Base-by-base conservation (phyloP, 768 basidiomycete species). In the Xanthoconium purpureum region DNA sequence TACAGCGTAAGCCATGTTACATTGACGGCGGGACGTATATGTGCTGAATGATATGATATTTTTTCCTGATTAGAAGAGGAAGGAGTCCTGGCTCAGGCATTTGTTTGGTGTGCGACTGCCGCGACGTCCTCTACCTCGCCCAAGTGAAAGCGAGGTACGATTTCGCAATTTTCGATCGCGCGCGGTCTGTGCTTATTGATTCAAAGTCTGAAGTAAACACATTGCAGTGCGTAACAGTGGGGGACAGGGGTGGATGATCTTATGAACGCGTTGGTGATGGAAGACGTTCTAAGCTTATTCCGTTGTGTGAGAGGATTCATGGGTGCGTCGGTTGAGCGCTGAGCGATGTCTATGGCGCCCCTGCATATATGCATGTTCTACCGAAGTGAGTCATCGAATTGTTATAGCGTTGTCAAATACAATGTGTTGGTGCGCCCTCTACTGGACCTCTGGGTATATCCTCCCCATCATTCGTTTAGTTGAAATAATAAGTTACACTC, bases 11-110 rank as follows among this genome's bases (percentile, higher is more conserved):
- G 65, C 20, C 15, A 13, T 0, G 9, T 29, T 29, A 3, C 3
- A 47, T 3, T 7, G 13, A 29, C 28, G 20, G 12, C 13, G 29
- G 17, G 30, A 28, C 4, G 6, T 24, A 35, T 5, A 15, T 8
- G 3, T 30, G 6, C 5, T 52, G 0, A 53, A 18, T 12, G 5
- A 37, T 44, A 18, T 12, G 5, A 37, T 44, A 12, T 47, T 50
- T 30, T 10, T 33, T 5, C 17, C 5, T 24, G 24, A 4, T 24
- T 24, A 24, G 4, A 24, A 24, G n/a, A 66, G 63, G 59, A 73
- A 73, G 35, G 59, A 68, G 46, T 13, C 49, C 15, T 66, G 52
- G 47, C 56, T 73, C 6, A 58, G 13, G n/a, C 55, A n/a, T 2
- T 29, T 46, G 7, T 46, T 68, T 3, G 61, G 63, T 0, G 40